These are phyloP conservation scores for Starmera stellimalicola DNA, from an alignment of 1,139 yeast species.

Conservation along the genomic window DNA sequence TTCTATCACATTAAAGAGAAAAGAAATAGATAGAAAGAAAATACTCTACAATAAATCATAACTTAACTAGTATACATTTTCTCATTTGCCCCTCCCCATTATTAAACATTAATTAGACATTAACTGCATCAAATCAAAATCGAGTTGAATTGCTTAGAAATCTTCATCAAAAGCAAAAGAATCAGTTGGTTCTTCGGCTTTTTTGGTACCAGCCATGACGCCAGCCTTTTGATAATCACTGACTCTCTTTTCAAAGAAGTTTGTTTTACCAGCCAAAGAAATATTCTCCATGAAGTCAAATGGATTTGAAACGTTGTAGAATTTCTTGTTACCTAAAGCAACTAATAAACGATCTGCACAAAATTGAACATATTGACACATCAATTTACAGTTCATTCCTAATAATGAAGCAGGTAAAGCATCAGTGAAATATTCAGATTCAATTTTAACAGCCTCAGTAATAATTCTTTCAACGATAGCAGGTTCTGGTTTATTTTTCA, in stretches of 20 bases:
- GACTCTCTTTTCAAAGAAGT: constrained; percentile 97
- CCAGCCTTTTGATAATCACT: constrained; percentile 99
- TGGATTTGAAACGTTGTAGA: constrained; percentile 84
- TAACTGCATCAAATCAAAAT: not conserved
- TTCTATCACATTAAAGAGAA: too few relatives aligned
- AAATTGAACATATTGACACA: constrained; percentile 97
- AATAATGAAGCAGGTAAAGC: constrained; percentile 85
- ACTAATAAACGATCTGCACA: constrained; percentile 91
- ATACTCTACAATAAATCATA: too few relatives aligned
- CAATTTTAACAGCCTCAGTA: constrained; percentile 92
- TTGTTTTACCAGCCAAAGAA: constrained; percentile 95
- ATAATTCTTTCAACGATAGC: constrained; percentile 75
- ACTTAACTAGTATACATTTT: too few relatives aligned
- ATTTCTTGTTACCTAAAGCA: constrained; percentile 83
- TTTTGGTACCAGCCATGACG: constrained; percentile 65
- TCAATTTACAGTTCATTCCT: constrained; percentile 87
- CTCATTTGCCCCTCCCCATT: too few relatives aligned
- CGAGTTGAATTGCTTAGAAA: constrained; percentile 23
- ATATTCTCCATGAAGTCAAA: constrained; percentile 98
- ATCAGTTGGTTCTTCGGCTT: constrained; percentile 30
- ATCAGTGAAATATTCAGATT: constrained; percentile 88
- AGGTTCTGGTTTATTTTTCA: constrained; percentile 77
- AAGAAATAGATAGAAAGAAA: too few relatives aligned
- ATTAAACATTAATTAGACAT: too few relatives aligned
- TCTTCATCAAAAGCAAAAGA: constrained; percentile 44